These are phyloP conservation scores for Russula vinacea DNA, from an alignment of 768 basidiomycete species.

Conservation along the genomic window DNA sequence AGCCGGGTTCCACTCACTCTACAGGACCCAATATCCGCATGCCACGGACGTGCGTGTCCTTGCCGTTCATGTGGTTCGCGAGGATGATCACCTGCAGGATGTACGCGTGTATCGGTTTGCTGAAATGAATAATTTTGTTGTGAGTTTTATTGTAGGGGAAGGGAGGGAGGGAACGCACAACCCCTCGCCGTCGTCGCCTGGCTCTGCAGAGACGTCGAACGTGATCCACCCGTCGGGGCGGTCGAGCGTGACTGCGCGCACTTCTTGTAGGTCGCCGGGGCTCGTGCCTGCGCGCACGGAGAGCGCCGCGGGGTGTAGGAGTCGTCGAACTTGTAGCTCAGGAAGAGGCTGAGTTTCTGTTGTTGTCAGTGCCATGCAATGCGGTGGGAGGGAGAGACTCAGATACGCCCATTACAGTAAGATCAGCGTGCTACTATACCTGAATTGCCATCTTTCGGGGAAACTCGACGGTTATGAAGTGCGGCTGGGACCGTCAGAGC, in stretches of 20 bases:
- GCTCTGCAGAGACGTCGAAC: slow-evolving; percentile 80
- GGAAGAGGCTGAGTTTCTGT: slow-evolving; percentile 83
- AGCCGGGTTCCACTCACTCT: slow-evolving; percentile 52
- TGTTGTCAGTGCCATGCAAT: background rate
- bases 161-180: slow-evolving; percentile 52
- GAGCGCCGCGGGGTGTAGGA: slow-evolving; percentile 95
- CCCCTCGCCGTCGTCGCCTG: slow-evolving; percentile 73
- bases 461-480: slow-evolving; percentile 93
- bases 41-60: slow-evolving; percentile 96
- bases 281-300: slow-evolving; percentile 91
- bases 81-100: slow-evolving; percentile 87
- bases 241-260: slow-evolving; percentile 76
- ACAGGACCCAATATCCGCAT: slow-evolving; percentile 81
- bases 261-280: slow-evolving; percentile 88
- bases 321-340: slow-evolving; percentile 82
- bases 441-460: slow-evolving; percentile 85
- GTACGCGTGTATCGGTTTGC: slow-evolving; percentile 85
- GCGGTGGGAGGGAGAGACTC: background rate
- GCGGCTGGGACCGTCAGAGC: slow-evolving; percentile 94
- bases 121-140: slow-evolving; percentile 35
- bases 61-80: slow-evolving; percentile 96
- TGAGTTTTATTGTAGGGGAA: background rate
- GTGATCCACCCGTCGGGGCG: slow-evolving; percentile 95
- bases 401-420: too few relatives aligned
- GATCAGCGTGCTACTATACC: slow-evolving; percentile 47